phyloP scores from a whole-genome alignment of 495 filamentous ascomycete genomes.

The Clavariopsis aquatica region DNA sequence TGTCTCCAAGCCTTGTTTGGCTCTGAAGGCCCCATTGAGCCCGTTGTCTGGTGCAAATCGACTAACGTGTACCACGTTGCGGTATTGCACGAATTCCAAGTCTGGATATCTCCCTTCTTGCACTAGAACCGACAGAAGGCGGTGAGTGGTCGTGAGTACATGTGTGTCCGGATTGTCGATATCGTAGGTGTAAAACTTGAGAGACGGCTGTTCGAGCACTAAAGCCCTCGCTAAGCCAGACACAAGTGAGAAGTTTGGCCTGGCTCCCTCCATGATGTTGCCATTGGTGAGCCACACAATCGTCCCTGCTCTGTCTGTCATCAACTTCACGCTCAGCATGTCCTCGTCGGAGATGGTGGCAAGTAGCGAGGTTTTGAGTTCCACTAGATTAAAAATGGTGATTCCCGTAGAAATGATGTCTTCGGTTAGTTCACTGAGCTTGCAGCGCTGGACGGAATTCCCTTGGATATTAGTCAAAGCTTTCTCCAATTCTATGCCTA shows the following conservation, averaged over 20 bases:
- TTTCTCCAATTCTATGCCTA: not conserved
- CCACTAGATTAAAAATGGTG: not conserved
- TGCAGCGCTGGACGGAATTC: not conserved
- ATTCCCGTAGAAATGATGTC: not conserved
- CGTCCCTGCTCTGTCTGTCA: not conserved
- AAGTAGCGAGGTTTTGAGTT: not conserved
- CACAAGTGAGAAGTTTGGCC: not conserved
- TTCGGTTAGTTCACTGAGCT: not conserved
- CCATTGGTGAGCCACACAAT: slow-evolving; percentile 15
- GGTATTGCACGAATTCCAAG: slow-evolving; percentile 31
- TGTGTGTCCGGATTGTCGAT: slow-evolving; percentile 35
- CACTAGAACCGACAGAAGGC: slow-evolving; percentile 5
- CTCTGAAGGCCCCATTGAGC: slow-evolving; percentile 37
- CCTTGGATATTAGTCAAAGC: not conserved
- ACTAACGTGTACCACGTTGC: slow-evolving; percentile 39
- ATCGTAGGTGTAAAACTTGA: slow-evolving; percentile 41
- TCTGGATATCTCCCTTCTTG: slow-evolving; percentile 20
- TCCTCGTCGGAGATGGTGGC: not conserved
- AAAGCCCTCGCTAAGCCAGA: slow-evolving; percentile 1
- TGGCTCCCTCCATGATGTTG: not conserved
- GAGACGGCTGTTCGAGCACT: slow-evolving; percentile 27
- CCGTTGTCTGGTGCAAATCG: slow-evolving; percentile 37
- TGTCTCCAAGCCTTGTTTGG: slow-evolving; percentile 24
- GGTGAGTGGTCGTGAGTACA: slow-evolving; percentile 4
- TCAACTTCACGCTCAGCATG: not conserved